Conservation (phyloP, 2,329 filamentous ascomycete genomes). For the Aureobasidium sp. region DNA sequence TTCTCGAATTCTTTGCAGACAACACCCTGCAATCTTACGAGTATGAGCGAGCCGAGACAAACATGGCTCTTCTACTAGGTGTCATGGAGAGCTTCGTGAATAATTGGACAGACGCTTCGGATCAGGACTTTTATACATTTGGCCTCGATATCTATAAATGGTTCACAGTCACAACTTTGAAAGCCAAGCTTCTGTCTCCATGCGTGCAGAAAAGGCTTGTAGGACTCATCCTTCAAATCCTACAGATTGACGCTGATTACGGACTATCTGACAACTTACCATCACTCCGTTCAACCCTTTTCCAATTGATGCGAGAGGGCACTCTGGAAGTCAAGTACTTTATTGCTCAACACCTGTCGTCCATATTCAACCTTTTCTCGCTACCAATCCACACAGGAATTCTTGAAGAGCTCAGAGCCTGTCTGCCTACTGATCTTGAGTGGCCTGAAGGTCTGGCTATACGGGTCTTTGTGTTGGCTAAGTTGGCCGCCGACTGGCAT, state of each 20-base stretch:
- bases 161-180: slow-evolving; percentile 61
- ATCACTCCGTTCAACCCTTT: slow-evolving; percentile 63
- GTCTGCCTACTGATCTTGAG: slow-evolving; percentile 64
- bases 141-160: slow-evolving; percentile 74
- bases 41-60: slow-evolving; percentile 67
- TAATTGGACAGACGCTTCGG: slow-evolving; percentile 54
- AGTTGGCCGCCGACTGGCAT: slow-evolving; percentile 74
- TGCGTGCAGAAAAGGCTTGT: slow-evolving; percentile 61
- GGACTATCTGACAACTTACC: slow-evolving; percentile 51
- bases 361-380: slow-evolving; percentile 74
- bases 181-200: slow-evolving; percentile 62
- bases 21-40: slow-evolving; percentile 48
- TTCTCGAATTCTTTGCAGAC: slow-evolving; percentile 44
- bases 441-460: slow-evolving; percentile 78
- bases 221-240: slow-evolving; percentile 61
- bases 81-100: slow-evolving; percentile 57
- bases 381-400: slow-evolving; percentile 76
- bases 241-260: slow-evolving; percentile 62
- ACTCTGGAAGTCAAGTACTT: slow-evolving; percentile 67
- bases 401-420: slow-evolving; percentile 74
- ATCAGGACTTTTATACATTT: slow-evolving; percentile 54
- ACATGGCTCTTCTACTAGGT: slow-evolving; percentile 60
- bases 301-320: slow-evolving; percentile 62
- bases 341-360: slow-evolving; percentile 61
- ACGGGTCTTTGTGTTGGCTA: slow-evolving; percentile 67